Evolutionary conservation across 108 stramenopile genomes (phyloP), one percentile per base, ranked within the genome.

Genomic region (Fistulifera solaris): DNA sequence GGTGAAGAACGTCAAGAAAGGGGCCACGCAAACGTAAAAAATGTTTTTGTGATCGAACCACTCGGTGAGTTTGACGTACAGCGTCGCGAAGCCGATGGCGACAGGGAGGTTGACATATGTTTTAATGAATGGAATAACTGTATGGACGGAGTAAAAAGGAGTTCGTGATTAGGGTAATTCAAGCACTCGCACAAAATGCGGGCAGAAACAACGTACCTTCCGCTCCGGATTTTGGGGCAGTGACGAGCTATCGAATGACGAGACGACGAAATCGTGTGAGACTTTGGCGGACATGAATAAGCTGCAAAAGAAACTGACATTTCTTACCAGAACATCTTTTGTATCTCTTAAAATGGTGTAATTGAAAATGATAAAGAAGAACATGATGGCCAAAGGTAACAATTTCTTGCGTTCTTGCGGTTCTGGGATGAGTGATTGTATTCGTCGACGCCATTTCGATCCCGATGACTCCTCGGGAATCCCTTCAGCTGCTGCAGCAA

Each of bases 281-380:
- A 35, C 31, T n/a, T n/a, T n/a, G n/a, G n/a, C n/a, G n/a, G n/a
- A n/a, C n/a, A n/a, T n/a, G n/a, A n/a, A n/a, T n/a, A n/a, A n/a
- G n/a, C n/a, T n/a, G n/a, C n/a, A n/a, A n/a, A n/a, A n/a, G n/a
- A n/a, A n/a, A n/a, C n/a, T n/a, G n/a, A n/a, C n/a, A 50, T 50
- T 50, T 50, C 23, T 35, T 79, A 94, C 81, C 35, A 94, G 67
- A 2, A 92, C 88, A 65, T 96, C 94, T 59, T 96, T 96, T 44
- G 94, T 96, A 76, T 98, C 97, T 41, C 97, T 70, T 14, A 96
- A 75, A 58, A 98, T 95, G 55, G 97, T 98, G 78, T 96, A 98
- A 75, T 94, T 96, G 78, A 98, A 98, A 16, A 98, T 74, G 48
- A 95, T 95, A 63, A 89, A 93, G 75, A 98, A 98, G 70, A 98